phyloP scores from a whole-genome alignment of 2,329 filamentous ascomycete species.

The Aspergillus ochraceoroseus region DNA sequence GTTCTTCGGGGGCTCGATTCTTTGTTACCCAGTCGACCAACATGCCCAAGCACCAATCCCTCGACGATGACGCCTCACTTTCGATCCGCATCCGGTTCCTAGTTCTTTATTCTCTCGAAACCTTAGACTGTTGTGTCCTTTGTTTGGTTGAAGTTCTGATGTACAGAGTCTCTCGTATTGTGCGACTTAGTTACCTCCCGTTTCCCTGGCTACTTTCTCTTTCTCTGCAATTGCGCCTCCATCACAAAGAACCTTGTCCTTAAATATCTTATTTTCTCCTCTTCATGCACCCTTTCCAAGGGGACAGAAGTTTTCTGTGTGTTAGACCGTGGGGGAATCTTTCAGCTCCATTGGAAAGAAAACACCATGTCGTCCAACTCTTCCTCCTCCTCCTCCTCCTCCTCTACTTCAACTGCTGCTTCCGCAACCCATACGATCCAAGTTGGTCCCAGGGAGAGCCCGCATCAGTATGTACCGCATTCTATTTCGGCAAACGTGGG shows the following conservation, averaged over 20 bases:
- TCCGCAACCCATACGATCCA: constrained; percentile 32
- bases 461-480: constrained; percentile 32
- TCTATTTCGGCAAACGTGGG: constrained; percentile 30
- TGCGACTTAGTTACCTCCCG: not conserved
- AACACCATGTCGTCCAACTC: constrained; percentile 2
- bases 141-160: too few species aligned
- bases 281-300: too few species aligned
- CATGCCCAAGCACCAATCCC: not conserved
- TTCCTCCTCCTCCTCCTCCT: not conserved
- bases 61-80: not conserved
- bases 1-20: not conserved
- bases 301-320: too few species aligned
- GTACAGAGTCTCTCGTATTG: too few species aligned
- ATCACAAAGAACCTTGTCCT: too few species aligned
- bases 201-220: constrained; percentile 1
- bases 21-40: not conserved
- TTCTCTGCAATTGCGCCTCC: too few species aligned
- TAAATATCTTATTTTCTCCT: not conserved
- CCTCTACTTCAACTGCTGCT: constrained; percentile 2
- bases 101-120: not conserved
- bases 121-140: not conserved
- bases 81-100: not conserved
- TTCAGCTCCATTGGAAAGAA: too few species aligned
- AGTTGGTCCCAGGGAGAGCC: constrained; percentile 32
- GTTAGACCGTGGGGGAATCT: too few species aligned